Evolutionary conservation across 148 eudicot species (phyloP).

Genomic region (Spergularia bocconei): DNA sequence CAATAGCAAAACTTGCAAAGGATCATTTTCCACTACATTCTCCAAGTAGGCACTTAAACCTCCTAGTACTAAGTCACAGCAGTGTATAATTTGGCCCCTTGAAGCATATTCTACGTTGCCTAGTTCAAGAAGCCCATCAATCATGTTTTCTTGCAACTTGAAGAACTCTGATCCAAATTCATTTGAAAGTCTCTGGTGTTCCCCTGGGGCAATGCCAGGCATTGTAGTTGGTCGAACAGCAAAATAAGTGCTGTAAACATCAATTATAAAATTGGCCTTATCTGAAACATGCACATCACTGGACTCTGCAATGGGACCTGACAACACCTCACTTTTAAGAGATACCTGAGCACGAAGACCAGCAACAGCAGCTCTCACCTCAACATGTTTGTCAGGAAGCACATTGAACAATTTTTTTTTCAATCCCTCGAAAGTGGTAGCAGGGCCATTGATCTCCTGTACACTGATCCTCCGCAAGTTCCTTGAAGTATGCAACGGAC

Average conservation of each 20-base stretch:
- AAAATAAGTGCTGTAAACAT: constrained; percentile 47
- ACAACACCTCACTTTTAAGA: constrained; percentile 37
- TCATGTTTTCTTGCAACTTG: constrained; percentile 34
- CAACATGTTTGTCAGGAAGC: constrained; percentile 58
- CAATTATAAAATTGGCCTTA: constrained; percentile 38
- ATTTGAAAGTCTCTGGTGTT: constrained; percentile 27
- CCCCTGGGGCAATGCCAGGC: constrained; percentile 34
- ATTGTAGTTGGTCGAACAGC: constrained; percentile 55
- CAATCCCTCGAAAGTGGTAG: constrained; percentile 33
- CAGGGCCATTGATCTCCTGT: constrained; percentile 12
- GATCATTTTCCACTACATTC: constrained; percentile 39
- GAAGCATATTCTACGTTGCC: constrained; percentile 39
- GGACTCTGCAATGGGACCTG: constrained; percentile 21
- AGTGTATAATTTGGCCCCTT: constrained; percentile 41
- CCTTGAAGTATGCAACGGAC: constrained; percentile 32
- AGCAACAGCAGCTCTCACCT: constrained; percentile 54
- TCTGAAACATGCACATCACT: constrained; percentile 27
- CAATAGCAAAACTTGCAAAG: constrained; percentile 38
- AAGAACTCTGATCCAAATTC: constrained; percentile 29
- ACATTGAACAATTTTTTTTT: constrained; percentile 39
- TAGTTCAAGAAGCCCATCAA: constrained; percentile 25
- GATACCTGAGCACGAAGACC: constrained; percentile 61
- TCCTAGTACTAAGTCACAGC: constrained; percentile 35
- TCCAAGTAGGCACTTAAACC: constrained; percentile 64
- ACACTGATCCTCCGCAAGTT: constrained; percentile 20